Conservation (phyloP, 106 monocot species). For the Vanilla planifolia region DNA sequence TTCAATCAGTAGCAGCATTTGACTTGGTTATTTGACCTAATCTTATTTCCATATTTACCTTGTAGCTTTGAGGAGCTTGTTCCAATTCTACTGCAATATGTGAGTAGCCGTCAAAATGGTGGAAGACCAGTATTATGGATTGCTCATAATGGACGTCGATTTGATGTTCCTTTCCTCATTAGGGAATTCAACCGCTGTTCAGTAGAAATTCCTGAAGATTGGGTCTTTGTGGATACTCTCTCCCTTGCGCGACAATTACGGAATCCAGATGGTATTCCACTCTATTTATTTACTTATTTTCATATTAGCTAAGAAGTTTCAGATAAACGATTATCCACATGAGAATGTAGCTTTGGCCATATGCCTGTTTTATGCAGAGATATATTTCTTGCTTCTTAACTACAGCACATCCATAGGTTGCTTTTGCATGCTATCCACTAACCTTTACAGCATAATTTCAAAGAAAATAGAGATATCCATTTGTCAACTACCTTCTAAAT, state of each 20-base stretch:
- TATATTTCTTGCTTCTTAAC: too few species aligned
- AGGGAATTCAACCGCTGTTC: constrained; percentile 67
- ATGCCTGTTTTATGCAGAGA: too few species aligned
- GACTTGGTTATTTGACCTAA: not conserved
- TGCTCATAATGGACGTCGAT: constrained; percentile 79
- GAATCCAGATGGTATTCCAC: constrained; percentile 59
- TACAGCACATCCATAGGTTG: too few species aligned
- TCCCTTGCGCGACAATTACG: constrained; percentile 59
- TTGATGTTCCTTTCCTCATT: constrained; percentile 87
- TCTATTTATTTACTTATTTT: too few species aligned
- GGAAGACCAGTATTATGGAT: constrained; percentile 70
- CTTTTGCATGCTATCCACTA: too few species aligned
- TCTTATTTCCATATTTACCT: constrained; percentile 2
- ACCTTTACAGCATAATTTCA: too few species aligned
- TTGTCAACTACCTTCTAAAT: too few species aligned
- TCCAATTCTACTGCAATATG: constrained; percentile 66
- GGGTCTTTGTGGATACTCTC: constrained; percentile 85
- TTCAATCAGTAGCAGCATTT: not conserved
- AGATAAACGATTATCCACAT: too few species aligned
- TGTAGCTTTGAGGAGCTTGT: constrained; percentile 72
- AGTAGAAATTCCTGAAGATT: constrained; percentile 55
- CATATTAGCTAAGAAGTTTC: too few species aligned
- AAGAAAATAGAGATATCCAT: too few species aligned
- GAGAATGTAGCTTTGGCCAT: too few species aligned
- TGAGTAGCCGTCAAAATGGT: constrained; percentile 45